Evolutionary conservation across 352 stramenopile genomes (phyloP).

Genomic region (Phytophthora hybrid): DNA sequence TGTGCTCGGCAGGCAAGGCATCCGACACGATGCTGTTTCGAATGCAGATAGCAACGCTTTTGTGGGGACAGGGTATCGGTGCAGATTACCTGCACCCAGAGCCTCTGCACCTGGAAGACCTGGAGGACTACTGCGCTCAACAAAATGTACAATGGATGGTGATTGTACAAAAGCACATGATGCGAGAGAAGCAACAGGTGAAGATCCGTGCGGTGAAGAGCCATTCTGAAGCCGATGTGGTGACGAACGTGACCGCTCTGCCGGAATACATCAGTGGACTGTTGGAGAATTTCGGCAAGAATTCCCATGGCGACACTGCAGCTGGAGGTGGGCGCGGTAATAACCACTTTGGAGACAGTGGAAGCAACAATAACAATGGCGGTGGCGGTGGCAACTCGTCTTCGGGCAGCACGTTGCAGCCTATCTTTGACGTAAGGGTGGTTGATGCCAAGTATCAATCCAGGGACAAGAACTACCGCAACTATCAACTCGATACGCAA

Average conservation of each 20-base stretch:
- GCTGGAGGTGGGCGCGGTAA: constrained; percentile 33
- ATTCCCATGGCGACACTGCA: constrained; percentile 23
- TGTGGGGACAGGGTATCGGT: constrained; percentile 78
- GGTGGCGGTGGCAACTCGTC: constrained; percentile 18
- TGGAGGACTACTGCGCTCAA: constrained; percentile 85
- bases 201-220: constrained; percentile 83
- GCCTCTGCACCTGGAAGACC: constrained; percentile 76
- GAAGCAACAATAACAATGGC: constrained; percentile 28
- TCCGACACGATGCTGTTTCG: constrained; percentile 77
- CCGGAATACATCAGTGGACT: constrained; percentile 73
- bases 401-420: constrained; percentile 43
- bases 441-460: constrained; percentile 79
- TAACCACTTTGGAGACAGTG: constrained; percentile 37
- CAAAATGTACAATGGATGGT: constrained; percentile 87
- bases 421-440: constrained; percentile 82
- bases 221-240: constrained; percentile 69
- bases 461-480: constrained; percentile 54
- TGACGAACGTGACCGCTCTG: constrained; percentile 70
- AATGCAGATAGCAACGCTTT: constrained; percentile 81
- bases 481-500: constrained; percentile 74
- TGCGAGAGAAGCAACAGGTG: constrained; percentile 86
- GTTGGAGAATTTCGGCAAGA: constrained; percentile 38
- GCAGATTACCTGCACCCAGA: constrained; percentile 89
- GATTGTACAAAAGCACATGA: constrained; percentile 86
- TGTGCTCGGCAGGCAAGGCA: constrained; percentile 82